Evolutionary conservation across 2,329 filamentous ascomycete species (phyloP), one percentile per base, ranked within the genome.

Genomic region (Beauveria rudraprayagi): DNA sequence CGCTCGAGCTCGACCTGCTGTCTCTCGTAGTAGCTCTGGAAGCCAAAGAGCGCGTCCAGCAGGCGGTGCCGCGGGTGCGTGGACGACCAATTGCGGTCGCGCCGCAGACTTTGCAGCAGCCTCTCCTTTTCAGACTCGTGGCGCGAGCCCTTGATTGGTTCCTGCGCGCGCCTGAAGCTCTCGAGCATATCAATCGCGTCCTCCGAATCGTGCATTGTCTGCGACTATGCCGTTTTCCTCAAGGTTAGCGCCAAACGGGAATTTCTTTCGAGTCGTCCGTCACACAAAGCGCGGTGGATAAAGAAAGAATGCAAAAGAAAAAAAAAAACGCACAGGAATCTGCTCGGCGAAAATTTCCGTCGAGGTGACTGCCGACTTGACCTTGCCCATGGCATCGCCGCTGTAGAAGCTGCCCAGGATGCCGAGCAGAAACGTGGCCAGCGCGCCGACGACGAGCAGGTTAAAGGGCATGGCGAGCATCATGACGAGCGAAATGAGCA

Each of bases 61-160:
- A 78, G 67, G 0, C 76, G 72, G 60, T 76, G 67, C 2, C 76
- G 70, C 1, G 74, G 71, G 40, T 78, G 77, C 14, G 71, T 70
- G 2, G 65, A 60, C 30, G 71, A 71, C 71, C 73, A 75, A 16
- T 1, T 56, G 40, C 26, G 34, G 37, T 61, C 60, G 22, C 60
- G 60, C 37, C 22, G 30, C 44, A 61, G 26, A 5, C 37, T 17
- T 14, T 44, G 37, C 34, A 61, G n/a, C 34, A 61, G 46, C 11
- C 60, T 37, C 60, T 28, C 24, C 46, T 56, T 52, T 30, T 56
- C 53, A 3, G 40, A 46, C 26, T 61, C 60, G 34, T 61, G 52
- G 9, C 46, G 44, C 17, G 60, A 52, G 16, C 60, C 60, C n/a
- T 34, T 37, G 40, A 40, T 5, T 16, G 41, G 40, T 16, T 60